Evolutionary conservation across 331 rosid genomes (phyloP).

Genomic region (Acacia pycnantha): DNA sequence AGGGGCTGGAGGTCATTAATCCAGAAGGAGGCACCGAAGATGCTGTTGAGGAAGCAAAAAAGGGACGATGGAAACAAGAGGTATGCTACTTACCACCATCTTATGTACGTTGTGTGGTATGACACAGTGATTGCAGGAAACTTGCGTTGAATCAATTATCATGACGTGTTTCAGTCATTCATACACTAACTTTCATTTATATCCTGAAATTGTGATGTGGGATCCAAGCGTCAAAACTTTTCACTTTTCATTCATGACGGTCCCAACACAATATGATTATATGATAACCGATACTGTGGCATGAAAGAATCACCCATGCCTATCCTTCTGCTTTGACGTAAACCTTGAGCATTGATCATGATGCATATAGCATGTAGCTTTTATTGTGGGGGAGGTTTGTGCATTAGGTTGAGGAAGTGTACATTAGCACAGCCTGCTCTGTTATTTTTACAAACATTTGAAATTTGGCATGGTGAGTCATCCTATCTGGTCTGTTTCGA

Average conservation of each 20-base stretch:
- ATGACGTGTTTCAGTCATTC: not conserved
- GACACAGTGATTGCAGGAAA: not conserved
- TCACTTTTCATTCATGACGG: not conserved
- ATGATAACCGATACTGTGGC: not conserved
- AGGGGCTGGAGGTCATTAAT: slow-evolving; percentile 87
- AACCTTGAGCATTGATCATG: not conserved
- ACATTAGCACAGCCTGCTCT: not conserved
- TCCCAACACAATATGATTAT: not conserved
- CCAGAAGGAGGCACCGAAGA: slow-evolving; percentile 96
- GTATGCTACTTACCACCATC: slow-evolving; percentile 35
- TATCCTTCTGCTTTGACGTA: not conserved
- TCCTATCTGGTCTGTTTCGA: not conserved
- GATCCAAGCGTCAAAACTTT: not conserved
- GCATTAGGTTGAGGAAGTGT: not conserved
- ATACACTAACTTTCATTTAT: not conserved
- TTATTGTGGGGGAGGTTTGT: not conserved
- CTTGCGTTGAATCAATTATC: not conserved
- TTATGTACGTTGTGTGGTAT: not conserved
- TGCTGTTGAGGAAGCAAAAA: slow-evolving; percentile 83
- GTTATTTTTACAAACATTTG: not conserved
- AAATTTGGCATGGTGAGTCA: not conserved
- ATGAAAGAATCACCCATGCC: not conserved
- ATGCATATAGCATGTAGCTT: not conserved
- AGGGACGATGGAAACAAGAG: slow-evolving; percentile 95
- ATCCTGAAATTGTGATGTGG: not conserved